Evolutionary conservation across 768 basidiomycete genomes (phyloP), one percentile per base, ranked within the genome.

Genomic region (Hysterangium stoloniferum): DNA sequence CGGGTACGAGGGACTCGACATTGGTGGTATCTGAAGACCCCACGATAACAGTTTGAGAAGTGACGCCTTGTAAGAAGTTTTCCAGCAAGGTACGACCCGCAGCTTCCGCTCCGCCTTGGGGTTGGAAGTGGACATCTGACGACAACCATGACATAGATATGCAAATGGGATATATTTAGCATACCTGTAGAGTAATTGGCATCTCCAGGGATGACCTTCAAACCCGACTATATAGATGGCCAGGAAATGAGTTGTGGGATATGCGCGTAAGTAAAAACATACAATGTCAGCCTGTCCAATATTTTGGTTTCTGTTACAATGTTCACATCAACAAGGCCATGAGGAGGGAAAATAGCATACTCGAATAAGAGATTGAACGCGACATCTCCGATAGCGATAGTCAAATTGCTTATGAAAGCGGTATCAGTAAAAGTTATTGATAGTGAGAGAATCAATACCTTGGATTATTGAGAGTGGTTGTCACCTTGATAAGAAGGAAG

Each of bases 21-120:
- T 70, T 65, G 1, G 83, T 86, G 3, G 83, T 78, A 33, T 57
- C 68, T 1, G 67, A 70, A 11, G 73, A 70, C 4, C 84, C 84
- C 6, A 66, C 57, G 46, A 87, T 85, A 4, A 69, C 68, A 1
- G 78, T 79, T 38, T 69, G 66, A 6, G 75, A 75, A 53, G 77
- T 66, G 27, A 78, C 56, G 15, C 82, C 84, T 64, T 83, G 78
- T n/a, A 87, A 62, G 58, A 78, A 86, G 60, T 82, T 80, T 63
- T 83, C 75, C 41, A 87, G 70, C 53, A 86, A 59, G 7, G 59
- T 58, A 47, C 69, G 71, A 19, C 84, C 84, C 1, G 80, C 75
- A 1, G 70, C 58, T 4, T 27, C 28, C n/a, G 68, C 63, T 19
- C 59, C 65, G 5, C 78, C 78, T 54, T 79, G 76, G 0, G 80